Evolutionary conservation across 164 flowering plant species (phyloP).

Genomic region (Liquidambar formosana): DNA sequence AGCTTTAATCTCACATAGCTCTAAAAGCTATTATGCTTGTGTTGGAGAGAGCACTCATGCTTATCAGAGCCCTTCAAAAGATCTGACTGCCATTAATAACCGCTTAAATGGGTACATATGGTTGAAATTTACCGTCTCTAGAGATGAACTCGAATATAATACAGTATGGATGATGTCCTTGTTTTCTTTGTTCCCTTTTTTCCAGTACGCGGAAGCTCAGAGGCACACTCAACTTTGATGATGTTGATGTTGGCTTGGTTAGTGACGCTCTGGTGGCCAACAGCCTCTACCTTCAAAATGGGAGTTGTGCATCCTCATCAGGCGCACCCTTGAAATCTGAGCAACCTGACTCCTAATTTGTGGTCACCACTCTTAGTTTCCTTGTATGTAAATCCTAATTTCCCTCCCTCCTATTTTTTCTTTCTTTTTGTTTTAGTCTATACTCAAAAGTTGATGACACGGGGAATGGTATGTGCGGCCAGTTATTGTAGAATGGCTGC

Average conservation of each 20-base stretch:
- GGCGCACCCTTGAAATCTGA: constrained; percentile 52
- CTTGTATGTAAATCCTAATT: constrained; percentile 21
- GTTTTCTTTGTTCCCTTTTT: constrained; percentile 5
- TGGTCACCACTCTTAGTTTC: not conserved
- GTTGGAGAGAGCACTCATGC: constrained; percentile 99
- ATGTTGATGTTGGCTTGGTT: constrained; percentile 71
- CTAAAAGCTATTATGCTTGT: constrained; percentile 95
- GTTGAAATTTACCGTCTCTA: not conserved
- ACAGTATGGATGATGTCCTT: not conserved
- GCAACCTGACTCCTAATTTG: constrained; percentile 45
- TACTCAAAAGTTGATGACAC: not conserved
- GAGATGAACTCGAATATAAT: not conserved
- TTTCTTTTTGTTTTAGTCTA: not conserved
- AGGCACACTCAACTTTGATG: constrained; percentile 71
- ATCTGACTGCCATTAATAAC: constrained; percentile 80
- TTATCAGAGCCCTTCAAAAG: constrained; percentile 98
- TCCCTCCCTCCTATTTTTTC: not conserved
- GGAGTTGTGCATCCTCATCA: constrained; percentile 49
- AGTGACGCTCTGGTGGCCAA: constrained; percentile 88
- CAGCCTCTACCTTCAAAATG: constrained; percentile 74
- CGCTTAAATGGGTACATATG: constrained; percentile 75
- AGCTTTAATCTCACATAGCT: constrained; percentile 78
- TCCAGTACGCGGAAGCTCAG: constrained; percentile 56
- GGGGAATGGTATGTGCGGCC: constrained; percentile 31
- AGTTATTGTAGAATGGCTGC: constrained; percentile 38